phyloP scores from a whole-genome alignment of 306 rosid species.

The Trichosanthes truncata region DNA sequence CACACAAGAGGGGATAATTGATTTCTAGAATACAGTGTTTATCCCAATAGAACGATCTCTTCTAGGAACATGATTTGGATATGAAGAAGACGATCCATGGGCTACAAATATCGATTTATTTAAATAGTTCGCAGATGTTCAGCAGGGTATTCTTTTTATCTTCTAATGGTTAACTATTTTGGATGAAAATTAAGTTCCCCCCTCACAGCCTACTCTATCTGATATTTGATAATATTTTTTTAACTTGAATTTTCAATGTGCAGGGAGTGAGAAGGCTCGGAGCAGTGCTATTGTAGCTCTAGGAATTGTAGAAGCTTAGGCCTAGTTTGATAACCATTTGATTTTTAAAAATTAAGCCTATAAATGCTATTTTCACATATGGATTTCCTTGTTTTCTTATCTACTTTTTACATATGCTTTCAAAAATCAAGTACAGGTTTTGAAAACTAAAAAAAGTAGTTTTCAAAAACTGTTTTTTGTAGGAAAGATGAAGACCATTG shows the following conservation, averaged over 20 bases:
- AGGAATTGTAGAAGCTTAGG: constrained; percentile 96
- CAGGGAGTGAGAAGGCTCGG: constrained; percentile 99
- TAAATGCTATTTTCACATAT: too few relatives aligned
- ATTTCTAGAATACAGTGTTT: too few relatives aligned
- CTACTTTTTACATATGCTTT: too few relatives aligned
- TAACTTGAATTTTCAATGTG: constrained; percentile 13
- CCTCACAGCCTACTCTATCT: neutral
- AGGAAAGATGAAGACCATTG: too few relatives aligned
- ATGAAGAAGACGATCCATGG: constrained; percentile 97
- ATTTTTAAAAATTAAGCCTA: too few relatives aligned
- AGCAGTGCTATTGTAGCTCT: constrained; percentile 93
- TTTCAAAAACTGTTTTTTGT: too few relatives aligned
- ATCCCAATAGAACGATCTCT: too few relatives aligned
- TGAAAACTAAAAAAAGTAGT: too few relatives aligned
- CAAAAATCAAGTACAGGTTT: too few relatives aligned
- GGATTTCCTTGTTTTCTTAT: too few relatives aligned
- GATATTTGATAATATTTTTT: neutral
- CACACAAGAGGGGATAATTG: too few relatives aligned
- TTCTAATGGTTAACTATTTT: constrained; percentile 2
- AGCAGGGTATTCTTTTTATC: constrained; percentile 59
- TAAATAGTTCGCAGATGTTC: constrained; percentile 82
- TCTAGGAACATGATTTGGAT: constrained; percentile 92
- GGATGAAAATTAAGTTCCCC: neutral
- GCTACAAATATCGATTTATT: constrained; percentile 75
- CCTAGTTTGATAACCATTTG: too few relatives aligned